Percentiles rank a stretch among this genome's conserved stretches.
Conservation (phyloP, 352 stramenopile genomes). For the Thraustotheca clavata region DNA sequence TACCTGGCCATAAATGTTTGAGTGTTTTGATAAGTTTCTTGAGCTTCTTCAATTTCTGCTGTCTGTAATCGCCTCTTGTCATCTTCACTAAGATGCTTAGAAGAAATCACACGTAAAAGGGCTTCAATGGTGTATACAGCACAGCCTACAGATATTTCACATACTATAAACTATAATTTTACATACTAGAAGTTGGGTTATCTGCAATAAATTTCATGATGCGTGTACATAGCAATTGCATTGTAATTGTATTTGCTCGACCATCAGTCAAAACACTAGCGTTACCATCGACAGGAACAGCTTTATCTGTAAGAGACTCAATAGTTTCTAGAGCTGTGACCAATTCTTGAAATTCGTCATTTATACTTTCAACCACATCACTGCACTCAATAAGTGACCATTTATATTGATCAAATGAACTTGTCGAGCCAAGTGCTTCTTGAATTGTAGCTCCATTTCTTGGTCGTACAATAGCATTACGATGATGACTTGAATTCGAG, state of each 20-base stretch:
- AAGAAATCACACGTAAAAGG: slow-evolving; percentile 6
- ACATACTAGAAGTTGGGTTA: slow-evolving; percentile 9
- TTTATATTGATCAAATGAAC: slow-evolving; percentile 10
- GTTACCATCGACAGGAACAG: background rate
- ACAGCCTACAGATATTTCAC: background rate
- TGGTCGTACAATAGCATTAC: background rate
- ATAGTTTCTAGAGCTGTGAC: slow-evolving; percentile 5
- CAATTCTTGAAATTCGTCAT: slow-evolving; percentile 3
- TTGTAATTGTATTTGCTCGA: slow-evolving; percentile 20
- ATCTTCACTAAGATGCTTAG: slow-evolving; percentile 11
- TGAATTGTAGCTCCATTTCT: background rate
- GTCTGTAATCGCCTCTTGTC: slow-evolving; percentile 13
- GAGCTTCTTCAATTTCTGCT: slow-evolving; percentile 18
- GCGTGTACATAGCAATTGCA: slow-evolving; percentile 5
- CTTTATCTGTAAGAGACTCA: slow-evolving; percentile 13
- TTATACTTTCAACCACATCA: background rate
- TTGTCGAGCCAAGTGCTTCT: background rate
- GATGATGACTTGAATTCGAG: background rate
- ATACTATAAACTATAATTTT: background rate
- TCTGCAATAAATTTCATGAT: slow-evolving; percentile 17
- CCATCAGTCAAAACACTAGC: no score
- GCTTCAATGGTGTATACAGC: slow-evolving; percentile 9
- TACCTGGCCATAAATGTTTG: slow-evolving; percentile 20
- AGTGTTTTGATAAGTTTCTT: slow-evolving; percentile 5
- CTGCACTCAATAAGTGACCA: background rate